These are phyloP conservation scores for Plasmodium reichenowi DNA, from an alignment of 169 alveolate species.

Conservation along the genomic window DNA sequence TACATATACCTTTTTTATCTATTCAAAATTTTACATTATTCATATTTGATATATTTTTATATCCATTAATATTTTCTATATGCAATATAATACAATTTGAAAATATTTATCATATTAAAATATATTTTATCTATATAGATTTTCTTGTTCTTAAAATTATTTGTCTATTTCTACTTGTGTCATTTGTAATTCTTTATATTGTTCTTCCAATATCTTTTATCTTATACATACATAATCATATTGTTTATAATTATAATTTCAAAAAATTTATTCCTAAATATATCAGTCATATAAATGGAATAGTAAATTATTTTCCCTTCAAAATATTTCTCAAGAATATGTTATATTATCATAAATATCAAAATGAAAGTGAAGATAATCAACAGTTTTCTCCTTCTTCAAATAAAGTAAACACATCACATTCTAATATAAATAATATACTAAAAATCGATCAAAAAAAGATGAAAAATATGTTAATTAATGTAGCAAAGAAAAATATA, in stretches of 20 bases:
- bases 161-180: conserved; percentile 14
- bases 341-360: conserved; percentile 1
- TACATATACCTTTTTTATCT: conserved; percentile 24
- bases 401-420: not conserved
- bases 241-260: conserved; percentile 11
- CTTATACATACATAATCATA: conserved; percentile 6
- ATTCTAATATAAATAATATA: too few relatives aligned
- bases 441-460: too few relatives aligned
- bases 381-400: not conserved
- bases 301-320: conserved; percentile 25
- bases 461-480: not conserved
- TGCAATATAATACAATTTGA: conserved; percentile 25
- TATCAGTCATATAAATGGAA: conserved; percentile 16
- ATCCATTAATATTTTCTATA: conserved; percentile 30
- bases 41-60: conserved; percentile 34
- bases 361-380: not conserved
- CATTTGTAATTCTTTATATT: conserved; percentile 13
- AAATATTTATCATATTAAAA: conserved; percentile 4
- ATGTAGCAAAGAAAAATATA: not conserved
- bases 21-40: conserved; percentile 16
- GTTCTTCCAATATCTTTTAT: not conserved
- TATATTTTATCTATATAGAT: conserved; percentile 27
- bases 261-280: conserved; percentile 20
- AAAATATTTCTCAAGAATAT: conserved; percentile 16
- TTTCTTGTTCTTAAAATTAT: conserved; percentile 24